phyloP scores from a whole-genome alignment of 148 eudicot species.

The Amaranthus palmeri region DNA sequence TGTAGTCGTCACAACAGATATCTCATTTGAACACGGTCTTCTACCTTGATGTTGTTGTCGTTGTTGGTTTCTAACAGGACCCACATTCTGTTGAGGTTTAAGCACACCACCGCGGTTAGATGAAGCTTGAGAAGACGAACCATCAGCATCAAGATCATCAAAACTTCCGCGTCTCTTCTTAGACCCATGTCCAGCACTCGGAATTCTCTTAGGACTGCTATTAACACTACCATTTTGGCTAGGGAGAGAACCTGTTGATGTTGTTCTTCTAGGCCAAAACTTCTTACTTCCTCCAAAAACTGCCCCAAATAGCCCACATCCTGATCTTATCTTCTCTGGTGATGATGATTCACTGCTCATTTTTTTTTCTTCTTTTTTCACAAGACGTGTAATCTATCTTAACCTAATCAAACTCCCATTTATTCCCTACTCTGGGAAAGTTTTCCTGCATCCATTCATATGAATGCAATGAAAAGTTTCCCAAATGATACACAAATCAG shows the following conservation, averaged over 20 bases:
- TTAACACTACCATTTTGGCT: conserved; percentile 13
- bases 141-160: conserved; percentile 29
- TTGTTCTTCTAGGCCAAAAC: conserved; percentile 49
- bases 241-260: conserved; percentile 43
- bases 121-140: conserved; percentile 18
- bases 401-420: conserved; percentile 12
- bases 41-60: conserved; percentile 11
- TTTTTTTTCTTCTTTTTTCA: not conserved
- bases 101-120: not conserved
- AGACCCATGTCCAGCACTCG: conserved; percentile 28
- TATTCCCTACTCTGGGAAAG: not conserved
- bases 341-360: conserved; percentile 50
- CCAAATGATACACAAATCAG: not conserved
- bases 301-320: conserved; percentile 64
- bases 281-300: conserved; percentile 59
- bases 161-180: conserved; percentile 39
- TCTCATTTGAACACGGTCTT: conserved; percentile 11
- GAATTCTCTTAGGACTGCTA: conserved; percentile 24
- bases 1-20: conserved; percentile 15
- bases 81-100: conserved; percentile 21
- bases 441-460: conserved; percentile 21
- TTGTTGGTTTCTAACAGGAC: conserved; percentile 26
- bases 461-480: not conserved
- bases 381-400: not conserved
- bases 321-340: conserved; percentile 34